Evolutionary conservation across 2,329 filamentous ascomycete genomes (phyloP), one percentile per base, ranked within the genome.

Genomic region (Sclerotinia minor): DNA sequence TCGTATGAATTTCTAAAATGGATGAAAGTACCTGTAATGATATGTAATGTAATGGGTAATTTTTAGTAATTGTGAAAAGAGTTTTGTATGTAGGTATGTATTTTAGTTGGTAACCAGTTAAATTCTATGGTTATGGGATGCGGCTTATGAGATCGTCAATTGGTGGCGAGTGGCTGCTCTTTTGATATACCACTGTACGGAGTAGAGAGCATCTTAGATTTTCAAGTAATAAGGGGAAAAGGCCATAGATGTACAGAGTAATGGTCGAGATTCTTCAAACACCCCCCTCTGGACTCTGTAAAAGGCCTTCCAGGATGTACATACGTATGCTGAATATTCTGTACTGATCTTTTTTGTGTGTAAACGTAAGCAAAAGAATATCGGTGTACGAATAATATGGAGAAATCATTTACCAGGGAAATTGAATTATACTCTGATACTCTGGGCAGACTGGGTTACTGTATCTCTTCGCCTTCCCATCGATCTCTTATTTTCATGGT

Each of bases 371-470:
- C 57, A 47, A 29, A 32, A 11, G 9, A 15, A 32, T 60, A 54
- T 60, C 41, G 41, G 57, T 60, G 57, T 60, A 60, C 41, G 58
- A 60, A 35, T 60, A 24, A 49, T 49, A 49, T 60, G 58, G 58
- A 44, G 29, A 49, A 59, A n/a, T 26, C 24, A 59, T 45, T 45
- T 45, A 59, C 24, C 55, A 32, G 8, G 55, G 55, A 7, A 29
- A 26, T 38, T 44, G 29, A 26, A 38, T 4, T 44, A 44, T 19
- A 29, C 29, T 55, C 19, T 55, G 29, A 58, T 26, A n/a, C 29
- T 55, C 19, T 55, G 29, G 29, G 19, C 53, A n/a, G 19, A 35
- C 21, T n/a, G 19, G 53, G 19, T 19, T 29, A 35, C 35, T 38
- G n/a, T n/a, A n/a, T n/a, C n/a, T n/a, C n/a, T n/a, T n/a, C n/a